Conservation (phyloP, 345 rosid species). For the Linum trigynum region DNA sequence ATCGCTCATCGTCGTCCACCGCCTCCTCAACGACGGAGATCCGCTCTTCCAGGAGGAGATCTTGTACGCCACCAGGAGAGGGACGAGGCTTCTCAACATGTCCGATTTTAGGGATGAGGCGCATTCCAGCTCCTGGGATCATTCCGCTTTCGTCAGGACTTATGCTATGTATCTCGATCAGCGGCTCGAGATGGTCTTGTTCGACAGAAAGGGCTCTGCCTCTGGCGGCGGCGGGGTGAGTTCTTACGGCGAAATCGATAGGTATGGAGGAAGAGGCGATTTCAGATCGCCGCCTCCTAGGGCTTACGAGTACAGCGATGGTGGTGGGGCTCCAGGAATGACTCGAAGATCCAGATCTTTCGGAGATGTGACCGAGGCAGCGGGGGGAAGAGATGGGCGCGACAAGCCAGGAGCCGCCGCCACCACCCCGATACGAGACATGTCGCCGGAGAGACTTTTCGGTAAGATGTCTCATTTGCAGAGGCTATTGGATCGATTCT, state of each 20-base stretch:
- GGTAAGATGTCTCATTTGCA: conserved; percentile 81
- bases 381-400: conserved; percentile 21
- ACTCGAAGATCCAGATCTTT: conserved; percentile 59
- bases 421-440: conserved; percentile 61
- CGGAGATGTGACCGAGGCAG: conserved; percentile 61
- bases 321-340: conserved; percentile 29
- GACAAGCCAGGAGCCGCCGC: conserved; percentile 27
- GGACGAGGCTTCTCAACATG: conserved; percentile 69
- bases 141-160: conserved; percentile 66
- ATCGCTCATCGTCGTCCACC: conserved; percentile 58
- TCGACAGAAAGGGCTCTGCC: conserved; percentile 38
- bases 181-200: conserved; percentile 50
- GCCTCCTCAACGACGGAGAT: conserved; percentile 59
- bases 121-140: conserved; percentile 93
- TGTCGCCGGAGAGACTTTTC: conserved; percentile 67
- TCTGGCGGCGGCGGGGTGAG: conserved; percentile 16
- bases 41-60: conserved; percentile 68
- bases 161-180: conserved; percentile 74
- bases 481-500: conserved; percentile 71
- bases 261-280: conserved; percentile 27
- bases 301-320: conserved; percentile 43
- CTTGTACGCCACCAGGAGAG: conserved; percentile 55
- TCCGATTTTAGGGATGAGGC: conserved; percentile 83
- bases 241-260: conserved; percentile 27
- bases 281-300: conserved; percentile 71